Base-by-base conservation (phyloP, 2,329 filamentous ascomycete genomes). In the Ophiocordyceps camponoti-saundersi region DNA sequence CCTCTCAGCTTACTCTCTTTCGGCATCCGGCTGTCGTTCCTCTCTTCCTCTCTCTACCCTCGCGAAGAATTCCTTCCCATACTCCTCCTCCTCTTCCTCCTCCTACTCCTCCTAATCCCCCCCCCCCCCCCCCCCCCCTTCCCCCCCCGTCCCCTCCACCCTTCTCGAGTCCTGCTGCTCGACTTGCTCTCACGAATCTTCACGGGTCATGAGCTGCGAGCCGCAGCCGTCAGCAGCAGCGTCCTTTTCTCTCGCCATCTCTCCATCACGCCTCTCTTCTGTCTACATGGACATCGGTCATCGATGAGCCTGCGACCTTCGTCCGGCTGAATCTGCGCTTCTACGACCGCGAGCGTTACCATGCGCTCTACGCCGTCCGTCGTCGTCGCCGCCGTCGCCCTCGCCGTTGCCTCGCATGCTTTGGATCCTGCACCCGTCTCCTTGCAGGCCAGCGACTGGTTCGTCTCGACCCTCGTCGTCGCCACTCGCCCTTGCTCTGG, bases 371-470 rank as follows among this genome's bases (percentile, higher is more conserved):
- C 43, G 39, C 44, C 34, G 15, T 46, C 48, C 10, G 42, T 43
- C 21, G 42, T 42, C 44, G 46, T 46, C 18, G 48, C 46, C 30
- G 40, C 46, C 40, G 47, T 40, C 39, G 50, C 47, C 32, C 42
- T 47, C 26, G 49, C 51, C 23, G 47, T 48, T n/a, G 23, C 45
- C 1, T 47, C 20, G 30, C 16, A n/a, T 16, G 48, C 46, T 16
- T n/a, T 50, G 32, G 49, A 51, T 26, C 52, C 51, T 21, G 44
- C 48, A n/a, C 53, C 55, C 12, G 50, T 57, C 18, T 47, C 53
- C 30, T 46, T 57, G 36, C 48, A 51, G 45, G 48, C 53, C 20
- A 51, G 53, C 48, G 49, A 53, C 13, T 57, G 54, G 55, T 57
- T 49, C 44, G 50, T 49, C 23, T 6, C 20, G 16, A 13, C 30